Percentiles rank a stretch among this genome's conserved stretches.
phyloP scores from a whole-genome alignment of 1,284 basidiomycete genomes.

The Fomitopsis pinicola region DNA sequence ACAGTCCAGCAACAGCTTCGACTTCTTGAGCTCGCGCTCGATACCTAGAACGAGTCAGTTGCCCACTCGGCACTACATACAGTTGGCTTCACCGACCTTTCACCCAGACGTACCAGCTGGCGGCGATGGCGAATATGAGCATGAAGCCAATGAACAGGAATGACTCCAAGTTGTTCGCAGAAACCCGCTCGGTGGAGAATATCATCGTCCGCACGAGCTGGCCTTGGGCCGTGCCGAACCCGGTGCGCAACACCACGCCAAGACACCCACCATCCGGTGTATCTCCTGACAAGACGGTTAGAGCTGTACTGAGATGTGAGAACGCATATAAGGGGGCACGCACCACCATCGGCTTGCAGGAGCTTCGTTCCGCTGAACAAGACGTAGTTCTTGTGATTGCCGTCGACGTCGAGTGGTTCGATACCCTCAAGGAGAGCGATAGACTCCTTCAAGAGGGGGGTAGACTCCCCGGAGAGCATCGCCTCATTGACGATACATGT shows the following conservation, averaged over 20 bases:
- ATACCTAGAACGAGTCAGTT: constrained; percentile 50
- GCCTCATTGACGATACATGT: constrained; percentile 96
- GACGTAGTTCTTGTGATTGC: constrained; percentile 81
- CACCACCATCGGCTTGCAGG: constrained; percentile 67
- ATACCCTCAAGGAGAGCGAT: constrained; percentile 77
- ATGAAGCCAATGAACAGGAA: constrained; percentile 97
- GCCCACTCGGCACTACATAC: not conserved
- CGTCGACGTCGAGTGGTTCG: constrained; percentile 82
- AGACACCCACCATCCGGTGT: constrained; percentile 90
- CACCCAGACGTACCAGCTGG: constrained; percentile 94
- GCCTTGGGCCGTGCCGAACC: constrained; percentile 94
- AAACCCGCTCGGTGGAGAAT: constrained; percentile 91
- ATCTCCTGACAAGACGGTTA: constrained; percentile 29
- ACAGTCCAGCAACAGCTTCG: constrained; percentile 89
- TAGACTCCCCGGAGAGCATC: constrained; percentile 96
- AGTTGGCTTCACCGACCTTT: constrained; percentile 54
- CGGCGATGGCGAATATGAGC: constrained; percentile 93
- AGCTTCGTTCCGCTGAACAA: constrained; percentile 95
- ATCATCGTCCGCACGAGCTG: constrained; percentile 97
- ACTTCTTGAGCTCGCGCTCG: constrained; percentile 87
- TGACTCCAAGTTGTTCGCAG: constrained; percentile 89
- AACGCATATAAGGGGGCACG: not conserved
- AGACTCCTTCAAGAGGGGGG: constrained; percentile 90
- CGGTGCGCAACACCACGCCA: constrained; percentile 89
- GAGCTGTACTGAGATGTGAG: not conserved